A percentile compares a stretch with the other conserved stretches of the same genome.
Conservation (phyloP, 2,329 filamentous ascomycete species). For the Tolypocladium nubicola region DNA sequence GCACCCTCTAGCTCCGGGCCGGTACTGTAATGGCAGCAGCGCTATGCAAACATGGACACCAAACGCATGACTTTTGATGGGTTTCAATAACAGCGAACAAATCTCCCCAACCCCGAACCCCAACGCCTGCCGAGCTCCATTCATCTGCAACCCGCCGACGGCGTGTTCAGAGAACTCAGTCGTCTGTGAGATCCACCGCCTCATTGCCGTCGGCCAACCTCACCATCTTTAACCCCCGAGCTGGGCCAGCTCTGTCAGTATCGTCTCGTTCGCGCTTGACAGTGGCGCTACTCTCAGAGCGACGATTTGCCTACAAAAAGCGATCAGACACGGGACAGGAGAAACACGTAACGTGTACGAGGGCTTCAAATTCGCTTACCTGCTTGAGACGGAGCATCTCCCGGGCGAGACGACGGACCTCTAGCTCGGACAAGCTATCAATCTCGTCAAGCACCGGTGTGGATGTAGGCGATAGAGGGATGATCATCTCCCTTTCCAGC, state of each 20-base stretch:
- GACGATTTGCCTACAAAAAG: neutral
- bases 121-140: neutral
- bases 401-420: conserved; percentile 10
- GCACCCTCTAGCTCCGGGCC: too few relatives aligned
- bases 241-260: neutral
- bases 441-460: neutral
- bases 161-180: neutral
- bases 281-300: neutral
- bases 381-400: conserved; percentile 8
- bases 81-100: neutral
- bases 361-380: neutral
- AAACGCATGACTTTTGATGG: neutral
- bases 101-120: neutral
- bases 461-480: conserved; percentile 8
- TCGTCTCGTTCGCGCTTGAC: neutral
- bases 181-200: conserved; percentile 6
- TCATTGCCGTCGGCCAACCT: neutral
- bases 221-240: neutral
- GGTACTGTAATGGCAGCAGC: too few relatives aligned
- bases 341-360: neutral
- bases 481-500: conserved; percentile 11
- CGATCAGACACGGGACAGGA: neutral
- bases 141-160: neutral
- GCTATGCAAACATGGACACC: too few relatives aligned
- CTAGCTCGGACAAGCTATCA: conserved; percentile 4